phyloP scores from a whole-genome alignment of 371 early-diverging fungal genomes.

The Saksenaea vasiformis region DNA sequence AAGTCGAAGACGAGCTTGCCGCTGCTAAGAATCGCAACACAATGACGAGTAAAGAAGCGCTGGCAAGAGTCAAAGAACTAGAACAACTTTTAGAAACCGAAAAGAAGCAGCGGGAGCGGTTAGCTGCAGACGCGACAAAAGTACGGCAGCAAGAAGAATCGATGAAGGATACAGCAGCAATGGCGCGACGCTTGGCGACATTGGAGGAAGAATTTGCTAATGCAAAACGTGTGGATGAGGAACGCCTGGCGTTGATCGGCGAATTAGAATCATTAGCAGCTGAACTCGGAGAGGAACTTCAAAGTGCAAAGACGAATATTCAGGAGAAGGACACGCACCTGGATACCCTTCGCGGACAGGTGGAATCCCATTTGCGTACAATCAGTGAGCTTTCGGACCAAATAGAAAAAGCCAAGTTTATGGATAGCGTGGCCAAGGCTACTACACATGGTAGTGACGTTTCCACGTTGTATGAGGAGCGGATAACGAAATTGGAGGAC shows the following conservation, averaged over 20 bases:
- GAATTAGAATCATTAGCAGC: neutral
- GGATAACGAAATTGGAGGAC: slow-evolving; percentile 14
- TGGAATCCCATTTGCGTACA: slow-evolving; percentile 18
- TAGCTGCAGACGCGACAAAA: neutral
- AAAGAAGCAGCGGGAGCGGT: neutral
- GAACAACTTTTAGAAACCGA: neutral
- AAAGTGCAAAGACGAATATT: neutral
- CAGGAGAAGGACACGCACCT: slow-evolving; percentile 19
- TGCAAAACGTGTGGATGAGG: slow-evolving; percentile 4
- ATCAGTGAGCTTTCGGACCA: slow-evolving; percentile 19
- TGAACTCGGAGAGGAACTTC: slow-evolving; percentile 1
- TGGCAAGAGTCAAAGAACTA: neutral
- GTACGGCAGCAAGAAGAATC: neutral
- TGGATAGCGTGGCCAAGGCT: neutral
- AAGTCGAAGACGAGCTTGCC: neutral
- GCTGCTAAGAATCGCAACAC: neutral
- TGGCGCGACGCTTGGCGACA: neutral
- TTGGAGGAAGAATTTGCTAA: neutral
- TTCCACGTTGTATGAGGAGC: slow-evolving; percentile 11
- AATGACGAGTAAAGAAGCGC: neutral
- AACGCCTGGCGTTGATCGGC: neutral
- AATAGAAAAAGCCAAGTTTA: slow-evolving; percentile 12
- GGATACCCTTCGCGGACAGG: slow-evolving; percentile 16
- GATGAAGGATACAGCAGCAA: neutral
- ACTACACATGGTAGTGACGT: neutral